Base-by-base conservation (phyloP, 2,329 filamentous ascomycete genomes). In the Exophiala mesophila region DNA sequence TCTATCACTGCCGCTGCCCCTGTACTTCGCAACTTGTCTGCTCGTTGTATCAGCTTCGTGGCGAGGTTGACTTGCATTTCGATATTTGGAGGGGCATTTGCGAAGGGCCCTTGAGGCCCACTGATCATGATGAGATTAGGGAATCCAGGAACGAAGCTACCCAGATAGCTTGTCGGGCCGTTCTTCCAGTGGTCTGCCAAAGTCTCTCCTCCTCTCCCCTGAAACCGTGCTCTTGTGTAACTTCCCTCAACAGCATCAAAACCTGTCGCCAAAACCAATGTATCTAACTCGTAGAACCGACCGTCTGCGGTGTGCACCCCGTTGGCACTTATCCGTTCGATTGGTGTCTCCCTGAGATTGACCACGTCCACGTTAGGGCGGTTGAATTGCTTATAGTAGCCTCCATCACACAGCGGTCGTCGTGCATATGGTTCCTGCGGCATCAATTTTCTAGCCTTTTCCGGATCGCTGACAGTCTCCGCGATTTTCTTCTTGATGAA, bases 381-480 rank as follows among this genome's bases (percentile, higher is more conserved):
- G 52, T 74, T 67, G 44, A 71, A 66, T 4, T 64, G 59, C 45
- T 77, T 72, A 49, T 68, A 77, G 49, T 72, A 76, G 39, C 66
- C 59, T 28, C 68, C 58, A 53, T 77, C 74, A 0, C 74, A 61
- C 1, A 58, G 65, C 3, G 61, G 61, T 0, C 74, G 65, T 59
- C 76, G 80, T 24, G 67, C 61, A 10, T 72, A 77, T 49, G 77
- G 77, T 28, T 73, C 58, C 39, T 78, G 71, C 1, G 70, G 76
- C 61, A 24, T 44, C 3, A 64, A 53, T 2, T 51, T 41, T 3
- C 41, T 37, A 8, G 48, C 53, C 33, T 57, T 63, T 18, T 52
- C 38, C 5, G 57, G 58, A 37, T 64, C 60, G 9, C 54, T 49
- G 5, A 65, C 57, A 1, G 45, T 54, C 12, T 40, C 29, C 2